Evolutionary conservation across 2,329 filamentous ascomycete species (phyloP).

Genomic region (Fusarium cyanostomum): DNA sequence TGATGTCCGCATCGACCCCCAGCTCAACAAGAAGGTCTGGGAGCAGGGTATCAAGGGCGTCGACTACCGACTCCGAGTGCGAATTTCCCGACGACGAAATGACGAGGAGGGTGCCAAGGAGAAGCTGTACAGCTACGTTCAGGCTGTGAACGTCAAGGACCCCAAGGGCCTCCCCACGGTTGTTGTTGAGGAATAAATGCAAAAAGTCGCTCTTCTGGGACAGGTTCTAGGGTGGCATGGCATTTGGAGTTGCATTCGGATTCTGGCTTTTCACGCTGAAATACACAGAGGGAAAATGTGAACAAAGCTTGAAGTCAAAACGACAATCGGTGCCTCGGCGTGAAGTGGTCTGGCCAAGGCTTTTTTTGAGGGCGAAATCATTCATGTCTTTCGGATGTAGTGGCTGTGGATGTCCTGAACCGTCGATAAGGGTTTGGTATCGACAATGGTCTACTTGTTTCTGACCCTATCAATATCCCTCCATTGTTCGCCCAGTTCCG

Average conservation of each 20-base stretch:
- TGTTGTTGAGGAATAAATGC: conserved; percentile 77
- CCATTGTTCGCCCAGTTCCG: conserved; percentile 27
- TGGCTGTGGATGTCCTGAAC: conserved; percentile 34
- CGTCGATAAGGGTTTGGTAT: conserved; percentile 42
- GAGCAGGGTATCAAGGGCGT: conserved; percentile 99
- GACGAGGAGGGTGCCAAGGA: conserved; percentile 99
- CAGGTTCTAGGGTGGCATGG: conserved; percentile 56
- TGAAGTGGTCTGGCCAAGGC: conserved; percentile 39
- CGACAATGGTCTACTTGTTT: conserved; percentile 42
- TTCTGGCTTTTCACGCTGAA: conserved; percentile 56
- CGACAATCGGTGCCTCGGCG: conserved; percentile 43
- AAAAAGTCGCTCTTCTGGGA: conserved; percentile 52
- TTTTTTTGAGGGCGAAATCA: conserved; percentile 37
- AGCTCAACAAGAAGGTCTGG: conserved; percentile 99
- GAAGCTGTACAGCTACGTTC: conserved; percentile 99
- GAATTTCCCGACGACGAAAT: conserved; percentile 99
- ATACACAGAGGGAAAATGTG: conserved; percentile 51
- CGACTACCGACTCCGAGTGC: conserved; percentile 94
- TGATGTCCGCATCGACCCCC: conserved; percentile 97
- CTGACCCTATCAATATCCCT: conserved; percentile 35
- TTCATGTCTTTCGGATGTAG: conserved; percentile 35
- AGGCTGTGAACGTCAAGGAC: conserved; percentile 99
- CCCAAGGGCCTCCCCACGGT: conserved; percentile 96
- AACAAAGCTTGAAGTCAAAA: conserved; percentile 45
- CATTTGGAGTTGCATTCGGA: conserved; percentile 59